These are phyloP conservation scores for Saccharum spontaneum DNA, from an alignment of 176 grass and related monocot genomes.

Conservation along the genomic window DNA sequence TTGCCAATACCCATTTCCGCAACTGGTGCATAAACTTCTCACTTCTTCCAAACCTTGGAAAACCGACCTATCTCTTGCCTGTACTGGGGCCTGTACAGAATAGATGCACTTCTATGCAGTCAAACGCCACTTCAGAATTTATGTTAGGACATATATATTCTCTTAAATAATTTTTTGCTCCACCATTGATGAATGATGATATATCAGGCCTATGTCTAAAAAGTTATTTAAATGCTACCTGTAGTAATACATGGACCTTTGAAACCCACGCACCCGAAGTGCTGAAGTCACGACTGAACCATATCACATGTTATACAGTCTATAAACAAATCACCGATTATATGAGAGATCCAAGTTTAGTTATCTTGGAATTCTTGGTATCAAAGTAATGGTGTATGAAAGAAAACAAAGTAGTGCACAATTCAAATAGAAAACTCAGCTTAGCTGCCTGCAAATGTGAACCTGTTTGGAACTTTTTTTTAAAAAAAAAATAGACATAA, in stretches of 20 bases:
- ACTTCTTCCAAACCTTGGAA: neutral
- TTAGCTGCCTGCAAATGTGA: slow-evolving; percentile 8
- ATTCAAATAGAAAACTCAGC: neutral
- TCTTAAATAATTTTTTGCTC: neutral
- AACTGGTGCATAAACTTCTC: neutral
- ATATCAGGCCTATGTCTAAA: neutral
- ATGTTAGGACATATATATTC: neutral
- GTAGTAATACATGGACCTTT: neutral
- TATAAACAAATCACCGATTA: neutral
- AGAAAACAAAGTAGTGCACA: neutral
- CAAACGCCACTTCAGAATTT: neutral
- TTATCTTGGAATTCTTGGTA: neutral
- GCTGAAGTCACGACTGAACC: neutral
- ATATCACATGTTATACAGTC: neutral
- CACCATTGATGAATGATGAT: neutral
- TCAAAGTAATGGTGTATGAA: neutral
- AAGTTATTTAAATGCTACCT: neutral
- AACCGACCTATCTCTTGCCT: neutral
- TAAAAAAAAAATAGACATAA: too few species aligned
- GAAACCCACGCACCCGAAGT: neutral
- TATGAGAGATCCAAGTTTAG: neutral
- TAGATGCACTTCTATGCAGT: neutral
- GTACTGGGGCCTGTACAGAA: neutral
- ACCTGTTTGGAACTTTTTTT: neutral
- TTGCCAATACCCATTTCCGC: neutral